Conservation (phyloP, 2,329 filamentous ascomycete genomes). For the Beauveria pseudobassiana region DNA sequence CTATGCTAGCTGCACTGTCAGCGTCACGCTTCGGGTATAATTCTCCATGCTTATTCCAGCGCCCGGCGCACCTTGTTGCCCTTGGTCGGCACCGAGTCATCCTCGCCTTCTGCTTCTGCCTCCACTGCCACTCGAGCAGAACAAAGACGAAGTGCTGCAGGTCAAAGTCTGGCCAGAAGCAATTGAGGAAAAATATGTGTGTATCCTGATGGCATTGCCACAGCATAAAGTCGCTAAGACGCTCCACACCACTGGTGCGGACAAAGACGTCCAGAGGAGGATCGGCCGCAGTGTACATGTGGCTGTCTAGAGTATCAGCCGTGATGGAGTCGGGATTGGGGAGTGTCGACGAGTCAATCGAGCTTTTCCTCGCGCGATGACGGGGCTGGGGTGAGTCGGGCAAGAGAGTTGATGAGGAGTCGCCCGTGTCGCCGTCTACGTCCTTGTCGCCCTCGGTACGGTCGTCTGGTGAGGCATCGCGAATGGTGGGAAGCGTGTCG, state of each 20-base stretch:
- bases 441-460: conserved; percentile 38
- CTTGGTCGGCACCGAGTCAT: conserved; percentile 23
- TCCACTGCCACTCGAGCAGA: conserved; percentile 79
- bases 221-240: conserved; percentile 95
- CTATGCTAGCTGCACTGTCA: neutral
- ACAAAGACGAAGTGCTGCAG: conserved; percentile 90
- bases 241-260: conserved; percentile 84
- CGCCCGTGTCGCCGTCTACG: conserved; percentile 40
- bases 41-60: conserved; percentile 15
- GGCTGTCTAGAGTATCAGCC: conserved; percentile 68
- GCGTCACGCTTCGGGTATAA: neutral
- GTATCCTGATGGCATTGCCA: conserved; percentile 96
- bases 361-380: conserved; percentile 24
- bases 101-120: conserved; percentile 50
- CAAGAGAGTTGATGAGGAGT: conserved; percentile 53
- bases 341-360: conserved; percentile 31
- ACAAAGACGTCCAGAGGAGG: conserved; percentile 88
- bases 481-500: conserved; percentile 42
- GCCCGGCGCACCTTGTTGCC: conserved; percentile 19
- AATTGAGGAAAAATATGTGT: conserved; percentile 85
- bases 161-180: conserved; percentile 93
- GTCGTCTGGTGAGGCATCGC: conserved; percentile 39
- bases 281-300: conserved; percentile 80
- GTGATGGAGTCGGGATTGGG: conserved; percentile 83
- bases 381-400: conserved; percentile 43